phyloP scores from a whole-genome alignment of 1,284 basidiomycete genomes.

The Pulveroboletus sp. region DNA sequence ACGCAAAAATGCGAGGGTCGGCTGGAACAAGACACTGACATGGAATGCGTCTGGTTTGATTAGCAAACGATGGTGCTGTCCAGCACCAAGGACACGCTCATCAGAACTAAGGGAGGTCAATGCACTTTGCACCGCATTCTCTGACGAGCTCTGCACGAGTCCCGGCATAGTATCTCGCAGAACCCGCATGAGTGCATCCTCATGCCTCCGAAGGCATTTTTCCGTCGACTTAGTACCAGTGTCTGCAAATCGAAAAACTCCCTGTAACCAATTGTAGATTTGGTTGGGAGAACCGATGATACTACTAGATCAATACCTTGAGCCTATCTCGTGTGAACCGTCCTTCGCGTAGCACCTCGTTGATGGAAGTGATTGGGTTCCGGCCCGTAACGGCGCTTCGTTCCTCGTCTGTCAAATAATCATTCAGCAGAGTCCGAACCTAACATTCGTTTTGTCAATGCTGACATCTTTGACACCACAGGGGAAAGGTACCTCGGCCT shows the following conservation, averaged over 20 bases:
- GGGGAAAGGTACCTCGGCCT: conserved; percentile 71
- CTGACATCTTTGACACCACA: background rate
- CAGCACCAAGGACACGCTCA: conserved; percentile 68
- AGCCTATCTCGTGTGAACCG: conserved; percentile 74
- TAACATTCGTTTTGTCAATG: conserved; percentile 34
- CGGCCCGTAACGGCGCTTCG: conserved; percentile 74
- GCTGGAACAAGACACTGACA: conserved; percentile 91
- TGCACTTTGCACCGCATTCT: conserved; percentile 62
- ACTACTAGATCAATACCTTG: conserved; percentile 53
- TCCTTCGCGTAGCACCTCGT: conserved; percentile 89
- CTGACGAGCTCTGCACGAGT: conserved; percentile 72
- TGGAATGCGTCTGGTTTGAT: conserved; percentile 95
- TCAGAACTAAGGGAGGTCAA: conserved; percentile 64
- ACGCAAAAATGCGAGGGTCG: conserved; percentile 85
- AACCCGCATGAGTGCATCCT: conserved; percentile 84
- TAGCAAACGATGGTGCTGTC: conserved; percentile 82
- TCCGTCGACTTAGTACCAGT: conserved; percentile 74
- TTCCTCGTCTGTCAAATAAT: conserved; percentile 91
- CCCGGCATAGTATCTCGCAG: conserved; percentile 93
- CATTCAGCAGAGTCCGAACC: conserved; percentile 85
- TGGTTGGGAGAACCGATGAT: background rate
- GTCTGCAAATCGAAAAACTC: conserved; percentile 89
- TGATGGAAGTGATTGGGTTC: conserved; percentile 90
- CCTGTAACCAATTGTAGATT: conserved; percentile 43
- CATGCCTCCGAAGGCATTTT: conserved; percentile 73